Conservation (phyloP, 352 stramenopile genomes). For the Pythium rishiriense region DNA sequence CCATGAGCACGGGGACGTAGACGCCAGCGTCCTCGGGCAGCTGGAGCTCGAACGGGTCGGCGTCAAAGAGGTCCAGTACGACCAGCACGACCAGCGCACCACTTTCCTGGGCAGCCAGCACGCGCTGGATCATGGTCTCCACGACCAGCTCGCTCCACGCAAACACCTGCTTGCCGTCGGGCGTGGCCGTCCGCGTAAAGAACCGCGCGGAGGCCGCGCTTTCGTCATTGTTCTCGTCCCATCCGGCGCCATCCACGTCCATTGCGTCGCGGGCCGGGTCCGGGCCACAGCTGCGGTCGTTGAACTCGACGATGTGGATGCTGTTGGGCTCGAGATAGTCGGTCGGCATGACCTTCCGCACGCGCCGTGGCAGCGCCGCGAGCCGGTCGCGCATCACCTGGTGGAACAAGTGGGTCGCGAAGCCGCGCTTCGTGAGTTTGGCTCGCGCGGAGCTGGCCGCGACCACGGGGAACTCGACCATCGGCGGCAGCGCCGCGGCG, state of each 20-base stretch:
- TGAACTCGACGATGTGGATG: slow-evolving; percentile 20
- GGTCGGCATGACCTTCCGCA: slow-evolving; percentile 25
- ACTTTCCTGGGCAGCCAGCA: slow-evolving; percentile 60
- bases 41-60: slow-evolving; percentile 55
- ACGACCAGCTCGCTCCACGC: slow-evolving; percentile 42
- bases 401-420: slow-evolving; percentile 59
- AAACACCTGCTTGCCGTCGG: slow-evolving; percentile 17
- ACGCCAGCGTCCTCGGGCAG: slow-evolving; percentile 51
- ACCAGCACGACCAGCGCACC: slow-evolving; percentile 58
- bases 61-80: slow-evolving; percentile 60
- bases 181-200: slow-evolving; percentile 25
- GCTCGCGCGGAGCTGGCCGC: slow-evolving; percentile 35
- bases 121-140: slow-evolving; percentile 42
- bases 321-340: slow-evolving; percentile 28
- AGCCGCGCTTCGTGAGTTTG: slow-evolving; percentile 34
- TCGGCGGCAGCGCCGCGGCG: slow-evolving; percentile 1
- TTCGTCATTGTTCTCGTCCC: neutral
- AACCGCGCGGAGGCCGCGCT: neutral
- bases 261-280: neutral
- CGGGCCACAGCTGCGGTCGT: slow-evolving; percentile 16
- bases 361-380: slow-evolving; percentile 8
- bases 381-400: slow-evolving; percentile 39
- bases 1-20: slow-evolving; percentile 76
- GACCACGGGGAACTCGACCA: slow-evolving; percentile 54
- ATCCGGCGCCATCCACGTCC: too few relatives aligned